Conservation (phyloP, 176 grass and related monocot genomes). For the Echinochloa phyllopogon region DNA sequence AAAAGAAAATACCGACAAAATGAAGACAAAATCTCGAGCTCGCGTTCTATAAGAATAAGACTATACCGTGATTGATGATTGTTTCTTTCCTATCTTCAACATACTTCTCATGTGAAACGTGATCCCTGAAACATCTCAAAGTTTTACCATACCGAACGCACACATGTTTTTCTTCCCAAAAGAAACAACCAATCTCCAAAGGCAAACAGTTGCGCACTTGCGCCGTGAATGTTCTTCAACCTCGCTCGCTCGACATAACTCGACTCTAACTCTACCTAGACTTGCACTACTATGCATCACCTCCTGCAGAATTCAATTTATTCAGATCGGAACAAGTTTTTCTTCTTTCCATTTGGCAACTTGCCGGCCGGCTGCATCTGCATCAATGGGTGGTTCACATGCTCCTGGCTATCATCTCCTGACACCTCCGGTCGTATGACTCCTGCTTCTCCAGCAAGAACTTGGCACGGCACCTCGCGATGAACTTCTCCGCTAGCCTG, state of each 20-base stretch:
- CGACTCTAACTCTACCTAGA: no score
- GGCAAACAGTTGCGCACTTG: not conserved
- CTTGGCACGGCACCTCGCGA: slow-evolving; percentile 73
- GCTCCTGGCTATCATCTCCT: slow-evolving; percentile 82
- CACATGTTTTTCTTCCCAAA: not conserved
- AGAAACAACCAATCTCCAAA: not conserved
- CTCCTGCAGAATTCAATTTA: not conserved
- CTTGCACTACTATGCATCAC: not conserved
- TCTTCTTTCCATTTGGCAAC: no score
- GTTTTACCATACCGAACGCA: not conserved
- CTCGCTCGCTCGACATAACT: not conserved
- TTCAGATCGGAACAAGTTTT: not conserved
- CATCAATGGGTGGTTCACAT: slow-evolving; percentile 23
- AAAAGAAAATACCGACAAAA: no score
- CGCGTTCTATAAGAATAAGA: no score
- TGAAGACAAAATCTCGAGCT: no score
- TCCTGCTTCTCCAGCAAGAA: slow-evolving; percentile 95
- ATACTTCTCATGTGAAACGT: not conserved
- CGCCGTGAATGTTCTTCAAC: not conserved
- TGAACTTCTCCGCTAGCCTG: slow-evolving; percentile 80
- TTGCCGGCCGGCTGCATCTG: not conserved
- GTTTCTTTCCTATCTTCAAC: not conserved
- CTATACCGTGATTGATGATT: not conserved
- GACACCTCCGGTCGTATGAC: slow-evolving; percentile 76
- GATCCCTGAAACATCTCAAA: not conserved